Conservation (phyloP, 2,329 filamentous ascomycete species). For the Ophiostoma quercus region DNA sequence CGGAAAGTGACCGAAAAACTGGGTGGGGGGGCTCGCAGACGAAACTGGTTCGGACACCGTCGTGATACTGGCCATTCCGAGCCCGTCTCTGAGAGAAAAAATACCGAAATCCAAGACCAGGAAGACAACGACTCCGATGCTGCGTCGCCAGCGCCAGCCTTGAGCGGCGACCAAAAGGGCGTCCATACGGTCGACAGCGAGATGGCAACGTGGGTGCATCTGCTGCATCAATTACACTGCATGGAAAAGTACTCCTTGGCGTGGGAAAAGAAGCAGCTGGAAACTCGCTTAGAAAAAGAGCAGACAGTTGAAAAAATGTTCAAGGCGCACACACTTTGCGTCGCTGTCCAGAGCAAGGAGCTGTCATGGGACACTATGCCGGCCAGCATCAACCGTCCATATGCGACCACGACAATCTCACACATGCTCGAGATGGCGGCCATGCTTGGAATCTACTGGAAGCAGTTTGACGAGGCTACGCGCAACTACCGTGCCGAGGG, state of each 20-base stretch:
- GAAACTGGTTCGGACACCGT: background rate
- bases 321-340: slow-evolving; percentile 39
- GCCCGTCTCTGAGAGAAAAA: background rate
- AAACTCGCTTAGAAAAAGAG: slow-evolving; percentile 26
- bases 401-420: slow-evolving; percentile 51
- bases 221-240: slow-evolving; percentile 46
- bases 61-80: background rate
- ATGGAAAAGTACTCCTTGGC: slow-evolving; percentile 46
- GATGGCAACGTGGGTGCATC: slow-evolving; percentile 49
- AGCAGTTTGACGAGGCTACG: slow-evolving; percentile 48
- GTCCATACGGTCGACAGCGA: slow-evolving; percentile 55
- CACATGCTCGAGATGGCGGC: slow-evolving; percentile 52
- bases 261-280: slow-evolving; percentile 41
- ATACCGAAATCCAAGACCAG: background rate
- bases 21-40: background rate
- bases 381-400: slow-evolving; percentile 42
- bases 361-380: slow-evolving; percentile 52
- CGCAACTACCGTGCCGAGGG: slow-evolving; percentile 52
- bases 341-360: slow-evolving; percentile 43
- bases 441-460: slow-evolving; percentile 54
- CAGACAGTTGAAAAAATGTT: slow-evolving; percentile 19
- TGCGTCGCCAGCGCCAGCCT: background rate
- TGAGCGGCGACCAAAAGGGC: slow-evolving; percentile 27
- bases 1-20: background rate
- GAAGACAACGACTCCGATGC: background rate